Evolutionary conservation across 164 flowering plant species (phyloP).

Genomic region (Magnolia sinica): DNA sequence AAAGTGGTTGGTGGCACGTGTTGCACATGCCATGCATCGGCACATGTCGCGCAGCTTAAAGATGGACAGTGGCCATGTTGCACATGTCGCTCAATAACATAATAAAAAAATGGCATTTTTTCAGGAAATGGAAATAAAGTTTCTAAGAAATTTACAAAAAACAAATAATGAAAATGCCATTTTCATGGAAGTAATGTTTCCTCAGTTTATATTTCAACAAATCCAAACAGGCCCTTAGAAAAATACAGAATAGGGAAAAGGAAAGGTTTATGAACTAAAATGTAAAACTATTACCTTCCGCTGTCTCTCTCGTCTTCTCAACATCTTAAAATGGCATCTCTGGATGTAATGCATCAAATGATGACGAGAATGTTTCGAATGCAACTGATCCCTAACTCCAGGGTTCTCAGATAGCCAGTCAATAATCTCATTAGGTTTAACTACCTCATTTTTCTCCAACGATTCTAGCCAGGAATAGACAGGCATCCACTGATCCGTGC

Average conservation of each 20-base stretch:
- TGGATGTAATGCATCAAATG: conserved; percentile 87
- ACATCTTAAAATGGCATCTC: conserved; percentile 77
- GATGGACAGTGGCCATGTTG: too few species aligned
- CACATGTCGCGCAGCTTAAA: too few species aligned
- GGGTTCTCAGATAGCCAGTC: conserved; percentile 72
- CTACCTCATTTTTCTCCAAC: conserved; percentile 61
- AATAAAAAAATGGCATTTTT: too few species aligned
- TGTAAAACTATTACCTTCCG: conserved; percentile 34
- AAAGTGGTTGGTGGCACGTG: too few species aligned
- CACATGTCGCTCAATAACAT: too few species aligned
- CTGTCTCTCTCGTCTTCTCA: conserved; percentile 55
- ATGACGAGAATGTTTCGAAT: conserved; percentile 69
- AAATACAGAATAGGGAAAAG: neutral
- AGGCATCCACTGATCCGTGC: conserved; percentile 86
- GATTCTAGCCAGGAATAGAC: conserved; percentile 89
- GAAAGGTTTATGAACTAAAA: neutral
- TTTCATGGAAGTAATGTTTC: too few species aligned
- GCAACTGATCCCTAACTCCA: conserved; percentile 41
- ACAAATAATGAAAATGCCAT: too few species aligned
- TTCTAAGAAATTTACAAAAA: too few species aligned
- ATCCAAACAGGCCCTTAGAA: too few species aligned
- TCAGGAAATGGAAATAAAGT: too few species aligned
- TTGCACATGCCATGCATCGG: too few species aligned
- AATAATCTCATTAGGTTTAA: conserved; percentile 68
- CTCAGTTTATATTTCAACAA: too few species aligned